A percentile compares a stretch with the other conserved stretches of the same genome.
These are phyloP conservation scores for Gorgonomyces haynaldii DNA, from an alignment of 192 early-diverging fungal species.

Conservation along the genomic window DNA sequence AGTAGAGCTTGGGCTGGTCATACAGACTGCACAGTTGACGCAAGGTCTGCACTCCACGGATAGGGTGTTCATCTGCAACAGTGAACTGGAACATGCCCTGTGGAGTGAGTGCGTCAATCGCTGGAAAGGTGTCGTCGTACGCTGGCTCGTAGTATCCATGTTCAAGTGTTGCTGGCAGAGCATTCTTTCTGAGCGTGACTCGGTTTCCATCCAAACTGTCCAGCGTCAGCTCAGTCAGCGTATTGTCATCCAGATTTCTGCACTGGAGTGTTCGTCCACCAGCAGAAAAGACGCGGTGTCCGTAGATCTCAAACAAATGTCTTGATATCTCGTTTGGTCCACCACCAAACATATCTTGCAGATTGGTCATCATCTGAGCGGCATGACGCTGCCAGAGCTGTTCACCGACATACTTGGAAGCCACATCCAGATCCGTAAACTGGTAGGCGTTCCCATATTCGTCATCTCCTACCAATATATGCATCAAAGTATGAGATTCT, in stretches of 20 bases:
- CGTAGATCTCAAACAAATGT: constrained; percentile 17
- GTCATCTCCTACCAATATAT: constrained; percentile 7
- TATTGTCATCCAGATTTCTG: constrained; percentile 5
- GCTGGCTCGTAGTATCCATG: constrained; percentile 13
- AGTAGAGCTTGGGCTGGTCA: constrained; percentile 4
- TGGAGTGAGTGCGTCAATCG: constrained; percentile 14
- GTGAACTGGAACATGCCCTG: constrained; percentile 23
- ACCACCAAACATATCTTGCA: constrained; percentile 13
- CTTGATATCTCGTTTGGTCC: constrained; percentile 14
- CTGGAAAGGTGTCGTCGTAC: constrained; percentile 16
- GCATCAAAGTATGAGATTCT: constrained; percentile 9
- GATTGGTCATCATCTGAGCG: constrained; percentile 16
- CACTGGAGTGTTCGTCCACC: constrained; percentile 19
- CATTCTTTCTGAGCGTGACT: constrained; percentile 10
- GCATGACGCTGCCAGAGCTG: constrained; percentile 13
- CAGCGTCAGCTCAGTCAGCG: constrained; percentile 8
- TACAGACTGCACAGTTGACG: constrained; percentile 5
- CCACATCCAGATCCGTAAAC: constrained; percentile 12
- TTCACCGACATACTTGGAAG: constrained; percentile 17
- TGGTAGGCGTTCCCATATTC: constrained; percentile 13
- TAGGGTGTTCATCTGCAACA: constrained; percentile 18
- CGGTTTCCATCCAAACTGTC: background rate
- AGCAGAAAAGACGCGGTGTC: constrained; percentile 14
- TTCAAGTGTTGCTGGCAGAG: constrained; percentile 6
- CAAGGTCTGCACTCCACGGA: constrained; percentile 7